Base-by-base conservation (phyloP, 83 land plant species). In the Thuja plicata region DNA sequence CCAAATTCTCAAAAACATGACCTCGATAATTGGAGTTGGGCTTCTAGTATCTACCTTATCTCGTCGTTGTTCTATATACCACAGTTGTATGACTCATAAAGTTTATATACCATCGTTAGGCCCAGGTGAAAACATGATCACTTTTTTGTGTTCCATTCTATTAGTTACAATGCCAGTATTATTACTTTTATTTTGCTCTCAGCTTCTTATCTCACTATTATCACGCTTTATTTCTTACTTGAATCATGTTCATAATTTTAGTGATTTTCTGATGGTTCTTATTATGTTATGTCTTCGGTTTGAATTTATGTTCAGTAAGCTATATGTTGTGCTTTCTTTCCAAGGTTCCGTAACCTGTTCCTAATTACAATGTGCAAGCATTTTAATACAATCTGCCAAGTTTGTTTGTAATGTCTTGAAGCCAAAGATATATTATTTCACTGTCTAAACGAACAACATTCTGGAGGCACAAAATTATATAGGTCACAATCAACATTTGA, bases 391-490 rank as follows among this genome's bases (percentile, higher is more conserved):
- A 50, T 12, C 15, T 50, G 1, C 54, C 15, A 50, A 50, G 54
- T 50, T 12, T 12, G 54, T 50, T 50, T 11, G 54, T 12, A 0
- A 50, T 50, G 13, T n/a, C n/a, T n/a, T n/a, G n/a, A n/a, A n/a
- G n/a, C n/a, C 15, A 50, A 50, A 50, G 15, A 50, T 50, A 50
- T 50, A 12, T 12, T 48, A 48, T 48, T 15, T 50, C 12, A 50
- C 15, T 11, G 12, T 12, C 3, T 50, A 11, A 66, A n/a, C 94
- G 93, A 60, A 93, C 92, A 89, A 95, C 98, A 92, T 97, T 95
- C 99, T 97, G 94, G 70, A 87, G 13, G 7, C 87, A 40, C 73
- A 37, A n/a, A 8, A 19, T 15, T 50, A 62, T 10, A 62, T 10
- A 55, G 6, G 6, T 9, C 76, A 71, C 30, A 9, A 71, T 71